Base-by-base conservation (phyloP, 163 green algal genomes). In the Volvox carteri region DNA sequence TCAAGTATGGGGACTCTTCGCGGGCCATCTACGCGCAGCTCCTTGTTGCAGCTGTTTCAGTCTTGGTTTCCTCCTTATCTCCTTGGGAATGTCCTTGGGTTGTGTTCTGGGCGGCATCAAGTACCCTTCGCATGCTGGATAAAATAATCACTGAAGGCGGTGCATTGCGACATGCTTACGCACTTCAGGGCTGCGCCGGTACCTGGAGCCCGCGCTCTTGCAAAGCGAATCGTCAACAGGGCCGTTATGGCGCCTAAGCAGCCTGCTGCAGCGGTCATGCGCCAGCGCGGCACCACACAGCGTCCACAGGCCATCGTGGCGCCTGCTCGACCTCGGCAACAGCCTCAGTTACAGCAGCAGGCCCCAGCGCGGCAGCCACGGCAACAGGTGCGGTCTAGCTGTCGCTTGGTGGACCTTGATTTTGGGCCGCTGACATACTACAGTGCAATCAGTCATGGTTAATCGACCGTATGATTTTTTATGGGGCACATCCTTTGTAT, bases 221-320 rank as follows among this genome's bases (percentile, higher is more conserved):
- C 86, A 11, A 70, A 62, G 21, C 78, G 78, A 23, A 90, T 90
- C 46, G 76, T 90, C 33, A 81, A 37, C 60, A 90, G 78, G 42
- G 86, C 86, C 2, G 35, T 72, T 35, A 67, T 80, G 62, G 86
- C 86, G 77, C 86, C 86, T 5, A 86, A 83, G 46, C 44, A 62
- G 60, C 19, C 76, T 28, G 58, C 3, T 16, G 78, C 65, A 12
- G 41, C 37, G 54, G 77, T 52, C 11, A 1, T 37, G 33, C 77
- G 35, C n/a, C 62, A 46, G 44, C 78, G 75, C 37, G 88, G 35
- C 11, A 41, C 44, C 21, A 46, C 76, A 41, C 78, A 79, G 70
- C 77, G 56, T 21, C 75, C 62, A 19, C 76, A 83, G 77, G 70
- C 70, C 1, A 35, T 37, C 39, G 39, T 33, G 9, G 4, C 52